Evolutionary conservation across 2,329 filamentous ascomycete species (phyloP).

Genomic region (Plectosphaerella plurivora): DNA sequence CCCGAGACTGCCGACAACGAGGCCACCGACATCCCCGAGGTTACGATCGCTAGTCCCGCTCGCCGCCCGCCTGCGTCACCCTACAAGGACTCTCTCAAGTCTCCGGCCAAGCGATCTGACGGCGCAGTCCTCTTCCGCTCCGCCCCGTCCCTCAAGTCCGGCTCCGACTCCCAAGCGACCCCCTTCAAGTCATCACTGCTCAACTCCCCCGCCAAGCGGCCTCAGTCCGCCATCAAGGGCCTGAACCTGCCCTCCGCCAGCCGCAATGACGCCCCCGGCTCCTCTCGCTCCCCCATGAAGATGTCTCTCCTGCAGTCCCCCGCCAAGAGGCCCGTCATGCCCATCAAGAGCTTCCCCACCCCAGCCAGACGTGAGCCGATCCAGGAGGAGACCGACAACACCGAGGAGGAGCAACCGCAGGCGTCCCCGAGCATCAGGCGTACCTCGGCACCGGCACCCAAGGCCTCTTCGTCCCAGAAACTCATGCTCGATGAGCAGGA

Average conservation of each 20-base stretch:
- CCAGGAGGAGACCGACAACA: background rate
- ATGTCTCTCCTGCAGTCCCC: conserved; percentile 47
- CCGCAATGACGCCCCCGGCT: conserved; percentile 14
- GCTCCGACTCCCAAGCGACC: conserved; percentile 5
- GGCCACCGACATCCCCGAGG: background rate
- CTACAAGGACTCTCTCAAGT: conserved; percentile 50
- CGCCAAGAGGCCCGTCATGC: conserved; percentile 42
- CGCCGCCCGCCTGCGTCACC: conserved; percentile 48
- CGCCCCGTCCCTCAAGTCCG: conserved; percentile 27
- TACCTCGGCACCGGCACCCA: conserved; percentile 4
- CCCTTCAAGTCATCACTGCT: conserved; percentile 36
- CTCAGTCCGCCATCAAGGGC: conserved; percentile 38
- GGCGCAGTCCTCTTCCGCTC: conserved; percentile 22
- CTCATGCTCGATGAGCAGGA: conserved; percentile 29
- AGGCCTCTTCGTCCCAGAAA: conserved; percentile 24
- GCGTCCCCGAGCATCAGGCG: background rate
- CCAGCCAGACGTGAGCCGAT: conserved; percentile 14
- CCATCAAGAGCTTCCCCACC: conserved; percentile 31
- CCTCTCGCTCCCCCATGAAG: conserved; percentile 37
- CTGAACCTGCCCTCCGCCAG: conserved; percentile 20
- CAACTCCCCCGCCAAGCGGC: conserved; percentile 47
- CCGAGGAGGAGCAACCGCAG: background rate
- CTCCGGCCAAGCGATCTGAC: conserved; percentile 52
- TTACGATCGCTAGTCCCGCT: conserved; percentile 48
- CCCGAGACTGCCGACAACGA: conserved; percentile 5